Evolutionary conservation across 2,329 filamentous ascomycete species (phyloP), one percentile per base, ranked within the genome.

Genomic region (Fusarium phyllophilum): DNA sequence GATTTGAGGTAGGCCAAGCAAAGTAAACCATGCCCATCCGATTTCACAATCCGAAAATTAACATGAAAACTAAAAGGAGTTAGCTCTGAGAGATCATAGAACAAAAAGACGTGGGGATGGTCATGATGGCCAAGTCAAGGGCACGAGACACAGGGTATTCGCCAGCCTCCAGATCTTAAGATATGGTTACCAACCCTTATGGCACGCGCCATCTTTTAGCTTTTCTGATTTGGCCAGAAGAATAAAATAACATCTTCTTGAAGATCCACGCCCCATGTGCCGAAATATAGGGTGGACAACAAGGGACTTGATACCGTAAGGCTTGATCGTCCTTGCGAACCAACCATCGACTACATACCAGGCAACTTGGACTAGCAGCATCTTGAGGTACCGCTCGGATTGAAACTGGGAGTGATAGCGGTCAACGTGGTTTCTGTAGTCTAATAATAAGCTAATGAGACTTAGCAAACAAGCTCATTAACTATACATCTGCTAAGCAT

Each of bases 221-320:
- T 33, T 41, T 33, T 62, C 36, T 70, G 44, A 70, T 60, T 66
- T 67, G 66, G 36, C 39, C 52, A 54, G 41, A 33, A 26, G 13
- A 42, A 42, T 31, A 58, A 62, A 59, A 70, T 62, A 55, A 45
- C 33, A 29, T 45, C 52, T 26, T 31, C 38, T 45, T 22, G 15
- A 26, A 29, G 34, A 31, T 45, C 65, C 57, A 56, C 39, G 41
- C 44, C 33, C 66, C 67, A 44, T 54, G 34, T 70, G 36, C 36
- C 14, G 36, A 58, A 63, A 33, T 44, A 54, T 54, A 24, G 41
- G 42, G 52, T 44, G 33, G n/a, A 34, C n/a, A 54, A 34, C 36
- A 41, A 14, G 51, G 46, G 20, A 41, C 24, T 48, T 54, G 31
- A 45, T 52, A 41, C 26, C 49, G 66, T 29, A 24, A 57, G 51